Base-by-base conservation (phyloP, 73 alveolate genomes). In the Paramecium sexaurelia region DNA sequence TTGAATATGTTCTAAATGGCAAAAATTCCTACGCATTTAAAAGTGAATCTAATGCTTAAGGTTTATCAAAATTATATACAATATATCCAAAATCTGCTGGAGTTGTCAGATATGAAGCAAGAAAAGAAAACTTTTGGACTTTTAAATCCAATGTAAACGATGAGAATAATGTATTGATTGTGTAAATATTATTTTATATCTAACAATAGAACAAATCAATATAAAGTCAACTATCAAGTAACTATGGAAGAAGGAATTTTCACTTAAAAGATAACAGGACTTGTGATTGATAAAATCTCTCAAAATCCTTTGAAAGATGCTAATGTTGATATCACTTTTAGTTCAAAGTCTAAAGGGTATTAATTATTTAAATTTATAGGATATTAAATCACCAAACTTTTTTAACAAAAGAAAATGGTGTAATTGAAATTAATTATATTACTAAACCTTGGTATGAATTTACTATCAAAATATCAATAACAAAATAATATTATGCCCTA, bases 291-390 rank as follows among this genome's bases (percentile, higher is more conserved):
- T 32, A 61, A 61, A 29, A 61, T 26, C 26, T 11, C 83, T 26
- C 11, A 29, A 11, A 61, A 61, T 26, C 83, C 83, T 61, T 29
- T 61, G 7, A 32, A 26, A 26, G 83, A 61, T 61, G 83, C 43
- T 26, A 61, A 19, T 2, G 83, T 61, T 11, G 83, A 29, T 11
- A 20, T 61, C 3, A 61, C 43, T 10, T 61, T 61, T 32, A 61
- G 83, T 20, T 61, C 83, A 5, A 45, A 61, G 26, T 61, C 83
- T 13, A 61, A 61, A 24, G 83, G 83, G 83, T 61, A 61, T 61
- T 27, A 5, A 29, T 17, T 1, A n/a, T 51, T 17, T n/a, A 10
- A 17, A 17, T 17, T 51, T 51, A 20, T 51, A 51, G 67, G 5
- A n/a, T 17, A 20, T 51, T 51, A 7, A 1, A 1, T 17, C 19